These are phyloP conservation scores for Pharus latifolius DNA, from an alignment of 176 grass and related monocot genomes.

Conservation along the genomic window DNA sequence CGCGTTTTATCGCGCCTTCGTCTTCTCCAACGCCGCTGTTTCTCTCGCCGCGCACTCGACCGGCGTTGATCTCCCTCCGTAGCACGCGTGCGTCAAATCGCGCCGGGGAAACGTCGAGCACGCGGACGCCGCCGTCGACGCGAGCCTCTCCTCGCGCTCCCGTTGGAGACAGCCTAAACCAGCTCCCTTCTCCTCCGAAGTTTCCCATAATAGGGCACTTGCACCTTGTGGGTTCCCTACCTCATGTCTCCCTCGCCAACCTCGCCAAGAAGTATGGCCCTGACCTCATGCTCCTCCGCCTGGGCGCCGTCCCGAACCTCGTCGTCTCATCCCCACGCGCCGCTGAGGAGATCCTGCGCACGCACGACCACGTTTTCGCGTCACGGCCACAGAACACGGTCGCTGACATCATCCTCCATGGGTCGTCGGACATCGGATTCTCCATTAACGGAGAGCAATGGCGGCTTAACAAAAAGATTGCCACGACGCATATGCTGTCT, in stretches of 20 bases:
- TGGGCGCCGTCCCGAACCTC: constrained; percentile 30
- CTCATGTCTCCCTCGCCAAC: constrained; percentile 24
- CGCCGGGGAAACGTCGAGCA: too few relatives aligned
- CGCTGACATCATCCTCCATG: neutral
- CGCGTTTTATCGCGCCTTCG: too few relatives aligned
- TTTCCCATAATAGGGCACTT: constrained; percentile 37
- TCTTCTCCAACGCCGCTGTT: too few relatives aligned
- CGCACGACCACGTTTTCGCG: constrained; percentile 49
- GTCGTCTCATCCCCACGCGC: constrained; percentile 32
- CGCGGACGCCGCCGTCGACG: too few relatives aligned
- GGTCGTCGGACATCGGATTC: constrained; percentile 21
- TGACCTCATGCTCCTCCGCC: constrained; percentile 37
- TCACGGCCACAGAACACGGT: constrained; percentile 16
- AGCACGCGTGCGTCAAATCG: too few relatives aligned
- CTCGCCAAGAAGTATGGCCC: constrained; percentile 2
- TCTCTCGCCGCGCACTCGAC: too few relatives aligned
- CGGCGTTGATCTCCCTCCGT: too few relatives aligned
- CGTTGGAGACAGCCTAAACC: too few relatives aligned
- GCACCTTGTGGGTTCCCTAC: constrained; percentile 28
- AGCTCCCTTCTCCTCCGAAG: constrained; percentile 34
- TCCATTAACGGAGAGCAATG: constrained; percentile 28
- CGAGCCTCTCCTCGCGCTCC: too few relatives aligned
- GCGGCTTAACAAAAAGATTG: constrained; percentile 22
- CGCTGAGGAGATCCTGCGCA: constrained; percentile 23
- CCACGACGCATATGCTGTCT: constrained; percentile 22